Evolutionary conservation across 345 rosid genomes (phyloP).

Genomic region (Ceriops decandra): DNA sequence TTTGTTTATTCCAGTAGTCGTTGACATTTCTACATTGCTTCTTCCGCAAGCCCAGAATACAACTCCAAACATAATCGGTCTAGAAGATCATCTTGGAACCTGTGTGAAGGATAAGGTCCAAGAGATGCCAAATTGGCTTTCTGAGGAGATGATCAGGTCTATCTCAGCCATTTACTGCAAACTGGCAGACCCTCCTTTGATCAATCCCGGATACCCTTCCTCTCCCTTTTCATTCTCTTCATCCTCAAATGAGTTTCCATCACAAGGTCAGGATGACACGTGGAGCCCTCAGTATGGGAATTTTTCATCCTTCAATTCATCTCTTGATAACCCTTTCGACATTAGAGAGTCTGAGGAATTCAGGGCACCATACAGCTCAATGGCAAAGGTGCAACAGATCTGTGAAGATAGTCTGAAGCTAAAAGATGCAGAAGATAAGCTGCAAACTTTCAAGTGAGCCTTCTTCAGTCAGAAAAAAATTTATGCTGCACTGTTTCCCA

Average conservation of each 20-base stretch:
- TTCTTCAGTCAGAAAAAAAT: too few species aligned
- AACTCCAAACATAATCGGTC: slow-evolving; percentile 32
- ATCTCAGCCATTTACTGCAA: slow-evolving; percentile 58
- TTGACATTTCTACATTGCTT: background rate
- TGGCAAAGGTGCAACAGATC: slow-evolving; percentile 50
- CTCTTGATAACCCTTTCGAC: slow-evolving; percentile 44
- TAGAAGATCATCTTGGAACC: slow-evolving; percentile 46
- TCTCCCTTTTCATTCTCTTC: slow-evolving; percentile 46
- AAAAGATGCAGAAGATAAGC: slow-evolving; percentile 46
- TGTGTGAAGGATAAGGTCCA: slow-evolving; percentile 30
- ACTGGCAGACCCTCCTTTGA: slow-evolving; percentile 59
- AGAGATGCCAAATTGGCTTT: slow-evolving; percentile 61
- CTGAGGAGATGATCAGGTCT: slow-evolving; percentile 79
- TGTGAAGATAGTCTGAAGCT: slow-evolving; percentile 51
- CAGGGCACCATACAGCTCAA: slow-evolving; percentile 48
- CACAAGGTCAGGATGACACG: slow-evolving; percentile 29
- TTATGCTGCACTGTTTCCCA: too few species aligned
- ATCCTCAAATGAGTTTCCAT: slow-evolving; percentile 21
- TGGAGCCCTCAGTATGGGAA: slow-evolving; percentile 33
- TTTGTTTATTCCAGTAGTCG: background rate
- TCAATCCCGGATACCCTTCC: slow-evolving; percentile 29
- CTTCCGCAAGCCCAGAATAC: slow-evolving; percentile 47
- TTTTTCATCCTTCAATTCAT: slow-evolving; percentile 45
- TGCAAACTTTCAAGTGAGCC: slow-evolving; percentile 55
- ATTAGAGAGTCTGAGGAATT: slow-evolving; percentile 39